Evolutionary conservation across 225 moss, liverwort and hornwort species (phyloP), one percentile per base, ranked within the genome.

Genomic region (Bryoerythrophyllum caledonicum): DNA sequence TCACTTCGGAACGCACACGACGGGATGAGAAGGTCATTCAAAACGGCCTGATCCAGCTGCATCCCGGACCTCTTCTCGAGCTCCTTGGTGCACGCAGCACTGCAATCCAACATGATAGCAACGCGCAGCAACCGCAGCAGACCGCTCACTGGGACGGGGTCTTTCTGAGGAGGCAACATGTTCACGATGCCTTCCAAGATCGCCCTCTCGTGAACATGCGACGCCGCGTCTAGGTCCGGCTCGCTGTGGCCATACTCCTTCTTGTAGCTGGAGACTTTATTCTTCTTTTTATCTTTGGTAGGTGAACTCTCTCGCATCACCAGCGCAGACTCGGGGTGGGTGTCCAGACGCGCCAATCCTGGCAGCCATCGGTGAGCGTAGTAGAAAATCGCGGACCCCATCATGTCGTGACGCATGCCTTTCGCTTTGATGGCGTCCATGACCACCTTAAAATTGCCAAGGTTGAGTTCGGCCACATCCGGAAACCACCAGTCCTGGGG

Each of bases 401-500:
- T 89, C 76, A 94, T 80, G 66, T 96, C 94, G 61, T 85, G 85
- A 11, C 91, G 82, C 94, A 96, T 96, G 41, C 94, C 96, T 60
- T 94, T 96, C 38, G 83, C 83, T 70, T 87, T 89, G 61, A 96
- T 84, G 21, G 94, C 96, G 53, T 88, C 80, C 81, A 94, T 87
- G 64, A 96, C 92, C 57, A 88, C 80, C 16, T 70, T 85, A 68
- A 94, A 96, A 76, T 80, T 92, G 10, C 74, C 55, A 11, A 90
- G 72, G 27, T 87, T 86, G 8, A 96, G 86, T 11, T 83, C 81
- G 10, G 88, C 85, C 28, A 96, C 80, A 37, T 96, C 96, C 35
- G 85, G 71, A 63, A 94, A 80, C 96, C 96, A 96, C 96, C 96
- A 96, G 71, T 96, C 96, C 34, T 83, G 89, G 2, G 92, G 86